Base-by-base conservation (phyloP, 225 moss, liverwort and hornwort genomes). In the Straminergon stramineum region DNA sequence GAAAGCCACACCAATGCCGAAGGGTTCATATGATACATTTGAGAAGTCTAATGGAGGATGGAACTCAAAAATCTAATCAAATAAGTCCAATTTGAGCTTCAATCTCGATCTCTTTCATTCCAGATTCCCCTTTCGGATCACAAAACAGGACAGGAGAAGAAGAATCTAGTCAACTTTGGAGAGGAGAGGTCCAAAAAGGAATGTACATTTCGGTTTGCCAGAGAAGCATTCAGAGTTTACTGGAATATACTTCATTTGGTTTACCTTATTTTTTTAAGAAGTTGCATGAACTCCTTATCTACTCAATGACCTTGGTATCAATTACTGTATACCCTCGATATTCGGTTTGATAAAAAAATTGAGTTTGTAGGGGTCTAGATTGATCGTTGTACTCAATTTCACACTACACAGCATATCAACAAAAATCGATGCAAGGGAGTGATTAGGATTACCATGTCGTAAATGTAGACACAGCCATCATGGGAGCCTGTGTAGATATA, bases 401-500 rank as follows among this genome's bases (percentile, higher is more conserved):
- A 75, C 69, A 56, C 15, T 69, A 45, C 28, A 28, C 18, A n/a
- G 43, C 45, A 81, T 30, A 60, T 41, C 7, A 41, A 61, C 28
- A 81, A 81, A 57, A 61, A 55, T 39, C n/a, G 26, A 68, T 37
- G 39, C 19, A 80, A 82, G 67, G 28, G 77, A 41, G 10, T 15
- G 60, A 19, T 60, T 81, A 18, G 41, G 30, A 58, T 63, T 95
- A 98, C 97, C 97, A 99, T 73, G 81, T 99, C 95, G 74, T 93
- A 99, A 66, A 99, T 96, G 88, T 97, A 96, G 34, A 99, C 95
- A 45, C 86, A 89, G 60, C 96, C 95, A 82, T 97, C 96, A 67
- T 96, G 94, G 56, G 98, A 99, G 11, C 98, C 98, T 35, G 98
- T 97, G 81, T 99, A 99, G 64, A 99, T 96, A 79, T 94, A 99